A percentile compares a stretch with the other conserved stretches of the same genome.
Conservation (phyloP, 2,329 filamentous ascomycete genomes). For the Fusarium sp. region DNA sequence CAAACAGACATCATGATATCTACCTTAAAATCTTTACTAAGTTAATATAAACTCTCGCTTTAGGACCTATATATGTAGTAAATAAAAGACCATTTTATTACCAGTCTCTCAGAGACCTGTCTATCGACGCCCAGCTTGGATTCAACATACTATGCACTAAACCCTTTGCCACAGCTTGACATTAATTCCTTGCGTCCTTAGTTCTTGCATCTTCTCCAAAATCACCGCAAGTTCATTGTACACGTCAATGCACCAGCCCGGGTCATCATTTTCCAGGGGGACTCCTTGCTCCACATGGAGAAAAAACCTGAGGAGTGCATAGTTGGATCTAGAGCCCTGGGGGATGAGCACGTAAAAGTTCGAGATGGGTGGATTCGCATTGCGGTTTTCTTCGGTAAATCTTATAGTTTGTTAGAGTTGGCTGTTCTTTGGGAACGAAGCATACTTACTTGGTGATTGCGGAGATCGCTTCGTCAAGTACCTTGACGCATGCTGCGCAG, state of each 20-base stretch:
- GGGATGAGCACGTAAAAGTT: not conserved
- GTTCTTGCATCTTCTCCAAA: not conserved
- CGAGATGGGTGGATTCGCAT: not conserved
- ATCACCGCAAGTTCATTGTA: rapidly evolving
- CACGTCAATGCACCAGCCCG: rapidly evolving
- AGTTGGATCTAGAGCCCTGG: rapidly evolving
- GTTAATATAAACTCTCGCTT: no score
- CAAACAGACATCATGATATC: not conserved
- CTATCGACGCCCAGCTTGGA: not conserved
- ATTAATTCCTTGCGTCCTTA: not conserved
- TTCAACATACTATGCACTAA: no score
- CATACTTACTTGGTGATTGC: not conserved
- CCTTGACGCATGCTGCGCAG: not conserved
- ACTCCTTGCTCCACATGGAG: not conserved
- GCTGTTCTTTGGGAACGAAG: no score
- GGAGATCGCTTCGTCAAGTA: not conserved
- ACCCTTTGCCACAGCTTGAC: not conserved
- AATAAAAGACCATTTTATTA: not conserved
- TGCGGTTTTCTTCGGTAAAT: not conserved
- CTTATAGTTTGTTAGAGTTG: no score
- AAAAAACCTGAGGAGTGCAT: rapidly evolving
- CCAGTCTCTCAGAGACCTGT: not conserved
- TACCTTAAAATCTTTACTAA: no score
- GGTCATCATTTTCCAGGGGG: rapidly evolving
- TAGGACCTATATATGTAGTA: not conserved